Evolutionary conservation across 2,329 filamentous ascomycete species (phyloP).

Genomic region (Shiraia bambusicola): DNA sequence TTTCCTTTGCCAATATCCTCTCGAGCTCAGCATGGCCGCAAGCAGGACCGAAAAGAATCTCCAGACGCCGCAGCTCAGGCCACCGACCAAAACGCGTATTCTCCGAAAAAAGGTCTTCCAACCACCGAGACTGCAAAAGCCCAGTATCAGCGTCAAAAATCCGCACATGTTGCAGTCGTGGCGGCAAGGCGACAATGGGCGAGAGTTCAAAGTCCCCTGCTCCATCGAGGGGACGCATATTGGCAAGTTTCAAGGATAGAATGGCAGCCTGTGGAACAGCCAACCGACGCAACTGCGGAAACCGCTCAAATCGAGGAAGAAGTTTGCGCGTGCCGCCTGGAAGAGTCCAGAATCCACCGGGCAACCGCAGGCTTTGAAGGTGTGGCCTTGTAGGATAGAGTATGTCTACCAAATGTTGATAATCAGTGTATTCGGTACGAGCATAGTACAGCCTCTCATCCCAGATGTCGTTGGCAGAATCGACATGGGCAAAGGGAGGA

Average conservation of each 20-base stretch:
- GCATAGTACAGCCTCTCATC: slow-evolving; percentile 16
- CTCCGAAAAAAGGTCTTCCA: slow-evolving; percentile 8
- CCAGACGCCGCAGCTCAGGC: slow-evolving; percentile 5
- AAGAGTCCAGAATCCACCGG: slow-evolving; percentile 20
- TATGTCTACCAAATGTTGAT: slow-evolving; percentile 11
- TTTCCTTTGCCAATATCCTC: not conserved
- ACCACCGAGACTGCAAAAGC: slow-evolving; percentile 8
- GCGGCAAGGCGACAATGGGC: slow-evolving; percentile 5
- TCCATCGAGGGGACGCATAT: slow-evolving; percentile 11
- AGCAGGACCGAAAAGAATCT: slow-evolving; percentile 7
- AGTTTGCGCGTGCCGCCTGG: slow-evolving; percentile 16
- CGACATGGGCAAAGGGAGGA: not conserved
- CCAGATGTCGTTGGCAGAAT: not conserved
- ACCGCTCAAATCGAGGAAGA: slow-evolving; percentile 11
- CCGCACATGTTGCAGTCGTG: slow-evolving; percentile 8
- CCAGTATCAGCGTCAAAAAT: slow-evolving; percentile 12
- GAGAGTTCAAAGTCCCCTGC: slow-evolving; percentile 14
- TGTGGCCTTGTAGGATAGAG: slow-evolving; percentile 8
- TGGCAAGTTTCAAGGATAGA: slow-evolving; percentile 15
- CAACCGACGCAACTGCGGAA: slow-evolving; percentile 6
- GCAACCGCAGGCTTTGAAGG: slow-evolving; percentile 9
- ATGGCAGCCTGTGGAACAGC: slow-evolving; percentile 15
- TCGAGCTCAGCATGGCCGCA: not conserved
- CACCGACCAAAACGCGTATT: slow-evolving; percentile 3
- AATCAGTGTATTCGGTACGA: slow-evolving; percentile 17